phyloP scores from a whole-genome alignment of 179 eudicot species.

The Beta macrorhiza region DNA sequence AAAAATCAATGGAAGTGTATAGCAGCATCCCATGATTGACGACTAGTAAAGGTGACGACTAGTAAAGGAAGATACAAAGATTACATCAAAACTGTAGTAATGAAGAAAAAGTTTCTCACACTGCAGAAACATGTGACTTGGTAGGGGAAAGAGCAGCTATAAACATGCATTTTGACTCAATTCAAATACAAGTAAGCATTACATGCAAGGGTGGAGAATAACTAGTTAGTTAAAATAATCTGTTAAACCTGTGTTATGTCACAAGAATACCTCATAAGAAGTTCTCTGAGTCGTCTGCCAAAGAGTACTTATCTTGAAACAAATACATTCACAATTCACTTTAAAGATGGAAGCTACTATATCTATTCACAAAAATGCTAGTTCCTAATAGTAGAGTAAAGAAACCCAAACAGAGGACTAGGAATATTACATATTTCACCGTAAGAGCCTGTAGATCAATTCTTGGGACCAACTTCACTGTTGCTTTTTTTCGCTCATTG shows the following conservation, averaged over 20 bases:
- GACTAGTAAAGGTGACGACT: background rate
- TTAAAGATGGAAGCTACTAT: background rate
- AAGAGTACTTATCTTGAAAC: background rate
- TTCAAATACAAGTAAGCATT: background rate
- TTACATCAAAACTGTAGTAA: background rate
- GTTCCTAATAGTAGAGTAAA: background rate
- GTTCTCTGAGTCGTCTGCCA: no score
- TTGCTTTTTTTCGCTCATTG: constrained; percentile 64
- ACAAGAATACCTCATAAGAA: no score
- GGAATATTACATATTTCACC: constrained; percentile 66
- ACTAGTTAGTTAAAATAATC: background rate
- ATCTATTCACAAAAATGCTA: background rate
- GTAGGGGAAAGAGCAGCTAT: background rate
- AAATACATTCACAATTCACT: background rate
- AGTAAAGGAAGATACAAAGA: background rate
- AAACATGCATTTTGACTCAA: background rate
- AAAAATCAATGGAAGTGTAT: no score
- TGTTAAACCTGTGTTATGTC: background rate
- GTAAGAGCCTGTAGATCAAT: constrained; percentile 79
- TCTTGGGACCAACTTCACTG: constrained; percentile 88
- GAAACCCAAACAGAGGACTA: background rate
- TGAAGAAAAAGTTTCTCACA: background rate
- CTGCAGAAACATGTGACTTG: background rate
- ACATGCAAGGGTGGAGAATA: background rate
- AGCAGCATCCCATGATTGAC: background rate